Conservation (phyloP, 331 rosid genomes). For the Quercus phellos region DNA sequence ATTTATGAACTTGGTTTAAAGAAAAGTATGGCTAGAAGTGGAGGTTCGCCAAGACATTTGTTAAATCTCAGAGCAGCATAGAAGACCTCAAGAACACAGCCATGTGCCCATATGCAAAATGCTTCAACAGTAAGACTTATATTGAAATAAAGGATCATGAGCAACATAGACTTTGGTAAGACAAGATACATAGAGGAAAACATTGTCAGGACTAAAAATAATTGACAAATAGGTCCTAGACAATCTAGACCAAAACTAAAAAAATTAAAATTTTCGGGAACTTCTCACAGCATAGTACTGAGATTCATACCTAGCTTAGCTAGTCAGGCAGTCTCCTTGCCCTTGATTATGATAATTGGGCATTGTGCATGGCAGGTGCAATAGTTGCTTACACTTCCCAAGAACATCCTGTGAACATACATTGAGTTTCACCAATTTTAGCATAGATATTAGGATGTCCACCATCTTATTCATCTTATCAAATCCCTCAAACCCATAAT, state of each 20-base stretch:
- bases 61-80: neutral
- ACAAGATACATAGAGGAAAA: neutral
- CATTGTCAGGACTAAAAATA: neutral
- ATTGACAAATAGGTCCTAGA: neutral
- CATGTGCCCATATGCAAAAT: neutral
- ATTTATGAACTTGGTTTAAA: neutral
- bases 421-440: neutral
- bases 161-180: neutral
- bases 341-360: conserved; percentile 70
- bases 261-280: neutral
- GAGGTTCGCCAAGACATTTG: neutral
- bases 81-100: neutral
- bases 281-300: neutral
- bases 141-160: neutral
- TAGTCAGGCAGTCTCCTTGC: conserved; percentile 30
- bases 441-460: neutral
- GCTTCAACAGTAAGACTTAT: too few relatives aligned
- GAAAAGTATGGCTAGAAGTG: neutral
- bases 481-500: neutral
- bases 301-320: conserved; percentile 34
- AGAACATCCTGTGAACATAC: conserved; percentile 64
- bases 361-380: conserved; percentile 70
- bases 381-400: conserved; percentile 92
- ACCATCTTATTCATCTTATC: neutral
- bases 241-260: neutral